Evolutionary conservation across 306 rosid species (phyloP), one percentile per base, ranked within the genome.

Genomic region (Leucaena leucocephala): DNA sequence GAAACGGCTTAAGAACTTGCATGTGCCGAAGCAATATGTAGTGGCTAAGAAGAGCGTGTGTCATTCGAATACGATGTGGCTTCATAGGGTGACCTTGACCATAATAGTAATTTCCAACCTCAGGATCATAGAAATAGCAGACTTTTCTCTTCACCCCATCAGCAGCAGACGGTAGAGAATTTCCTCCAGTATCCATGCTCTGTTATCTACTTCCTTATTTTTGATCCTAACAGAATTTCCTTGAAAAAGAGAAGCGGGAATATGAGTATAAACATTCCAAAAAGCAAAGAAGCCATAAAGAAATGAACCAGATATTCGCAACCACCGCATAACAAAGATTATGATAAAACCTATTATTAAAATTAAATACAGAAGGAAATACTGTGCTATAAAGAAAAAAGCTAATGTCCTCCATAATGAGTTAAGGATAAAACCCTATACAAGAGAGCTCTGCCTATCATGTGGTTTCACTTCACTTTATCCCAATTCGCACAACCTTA

Each of bases 1-100:
- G 97, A 88, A 90, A 88, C 55, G 97, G 97, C 89, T 92, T 92
- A 82, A 83, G 90, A 54, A 92, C 95, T 80, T 92, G 95, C 97
- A 92, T 89, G 84, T 92, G 87, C 85, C 90, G 93, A 68, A 92
- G 97, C 82, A 92, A 87, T 43, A 95, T 95, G 61, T 92, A 92
- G 79, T 92, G 97, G 68, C 95, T 95, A 52, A 92, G 93, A 62
- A 90, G 93, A 75, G 97, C 97, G 50, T 92, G 97, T 62, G 97
- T 90, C 97, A 92, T 92, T 61, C 97, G 63, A 27, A 92, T 92
- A 22, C 97, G 90, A 84, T 92, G 97, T 2, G 97, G 97, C 88
- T 92, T 92, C 97, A 92, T 92, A n/a, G 97, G 95, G 75, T 92
- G 97, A 67, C 97, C 97, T 76, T 92, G 97, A 27, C 97, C 97